phyloP scores from a whole-genome alignment of 1,284 basidiomycete genomes.

The Tylopilus orsonianus region DNA sequence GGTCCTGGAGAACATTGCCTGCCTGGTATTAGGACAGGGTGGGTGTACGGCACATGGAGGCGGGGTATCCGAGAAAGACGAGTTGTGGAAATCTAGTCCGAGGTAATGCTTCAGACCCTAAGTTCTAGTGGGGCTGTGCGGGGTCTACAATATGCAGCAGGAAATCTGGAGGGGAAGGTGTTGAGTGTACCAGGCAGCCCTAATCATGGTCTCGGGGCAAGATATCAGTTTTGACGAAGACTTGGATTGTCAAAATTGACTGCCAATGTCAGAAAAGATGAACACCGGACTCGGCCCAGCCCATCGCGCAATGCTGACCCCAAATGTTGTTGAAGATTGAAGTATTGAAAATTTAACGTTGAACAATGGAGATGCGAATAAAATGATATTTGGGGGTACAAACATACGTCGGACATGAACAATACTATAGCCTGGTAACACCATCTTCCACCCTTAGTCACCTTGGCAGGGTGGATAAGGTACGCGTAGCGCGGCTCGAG shows the following conservation, averaged over 20 bases:
- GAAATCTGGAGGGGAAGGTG: constrained; percentile 96
- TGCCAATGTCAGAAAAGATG: constrained; percentile 93
- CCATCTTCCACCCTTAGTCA: too few species aligned
- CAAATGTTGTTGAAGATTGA: too few species aligned
- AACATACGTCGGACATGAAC: too few species aligned
- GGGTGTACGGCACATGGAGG: constrained; percentile 71
- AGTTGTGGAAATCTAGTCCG: constrained; percentile 76
- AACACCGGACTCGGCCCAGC: constrained; percentile 97
- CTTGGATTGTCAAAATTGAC: constrained; percentile 93
- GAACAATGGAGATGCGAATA: too few species aligned
- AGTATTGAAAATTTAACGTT: too few species aligned
- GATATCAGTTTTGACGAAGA: constrained; percentile 86
- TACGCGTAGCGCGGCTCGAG: too few species aligned
- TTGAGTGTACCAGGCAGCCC: constrained; percentile 79
- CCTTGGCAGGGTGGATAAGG: too few species aligned
- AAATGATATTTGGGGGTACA: too few species aligned
- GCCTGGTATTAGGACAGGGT: constrained; percentile 87
- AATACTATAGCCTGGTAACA: too few species aligned
- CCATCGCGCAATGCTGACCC: constrained; percentile 90
- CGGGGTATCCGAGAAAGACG: constrained; percentile 58
- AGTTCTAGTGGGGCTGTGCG: constrained; percentile 89
- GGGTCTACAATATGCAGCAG: constrained; percentile 97
- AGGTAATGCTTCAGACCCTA: constrained; percentile 81
- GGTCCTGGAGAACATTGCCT: constrained; percentile 96
- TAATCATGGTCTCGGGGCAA: constrained; percentile 84